Conservation (phyloP, 1,284 basidiomycete genomes). For the Apiotrichum sp. region DNA sequence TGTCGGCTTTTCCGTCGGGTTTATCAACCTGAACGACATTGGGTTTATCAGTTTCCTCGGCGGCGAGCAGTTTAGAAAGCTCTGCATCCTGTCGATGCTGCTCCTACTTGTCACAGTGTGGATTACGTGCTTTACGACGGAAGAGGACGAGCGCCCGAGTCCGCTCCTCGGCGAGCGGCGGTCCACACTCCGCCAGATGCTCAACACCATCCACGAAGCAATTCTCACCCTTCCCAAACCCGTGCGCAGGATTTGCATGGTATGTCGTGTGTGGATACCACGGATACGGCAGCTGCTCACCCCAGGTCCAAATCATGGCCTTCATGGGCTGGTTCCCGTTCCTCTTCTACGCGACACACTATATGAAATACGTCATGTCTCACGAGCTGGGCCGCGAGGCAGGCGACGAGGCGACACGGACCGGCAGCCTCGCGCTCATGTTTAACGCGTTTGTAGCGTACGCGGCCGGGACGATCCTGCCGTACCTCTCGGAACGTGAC, state of each 20-base stretch:
- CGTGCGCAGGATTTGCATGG: constrained; percentile 80
- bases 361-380: constrained; percentile 85
- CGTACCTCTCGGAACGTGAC: constrained; percentile 72
- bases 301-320: constrained; percentile 46
- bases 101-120: constrained; percentile 75
- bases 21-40: constrained; percentile 70
- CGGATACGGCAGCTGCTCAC: background rate
- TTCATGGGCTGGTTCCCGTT: constrained; percentile 76
- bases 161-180: constrained; percentile 43
- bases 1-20: constrained; percentile 85
- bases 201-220: constrained; percentile 68
- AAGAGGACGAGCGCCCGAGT: constrained; percentile 60
- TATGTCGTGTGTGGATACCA: constrained; percentile 35
- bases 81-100: constrained; percentile 77
- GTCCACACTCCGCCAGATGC: constrained; percentile 54
- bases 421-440: constrained; percentile 82
- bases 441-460: constrained; percentile 82
- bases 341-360: constrained; percentile 91
- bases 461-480: constrained; percentile 71
- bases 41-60: constrained; percentile 74
- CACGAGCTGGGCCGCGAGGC: constrained; percentile 65
- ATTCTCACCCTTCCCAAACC: constrained; percentile 69
- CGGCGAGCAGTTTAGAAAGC: constrained; percentile 90
- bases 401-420: constrained; percentile 71
- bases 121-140: constrained; percentile 75